Evolutionary conservation across 2,329 filamentous ascomycete species (phyloP).

Genomic region (Microthyrium microscopicum): DNA sequence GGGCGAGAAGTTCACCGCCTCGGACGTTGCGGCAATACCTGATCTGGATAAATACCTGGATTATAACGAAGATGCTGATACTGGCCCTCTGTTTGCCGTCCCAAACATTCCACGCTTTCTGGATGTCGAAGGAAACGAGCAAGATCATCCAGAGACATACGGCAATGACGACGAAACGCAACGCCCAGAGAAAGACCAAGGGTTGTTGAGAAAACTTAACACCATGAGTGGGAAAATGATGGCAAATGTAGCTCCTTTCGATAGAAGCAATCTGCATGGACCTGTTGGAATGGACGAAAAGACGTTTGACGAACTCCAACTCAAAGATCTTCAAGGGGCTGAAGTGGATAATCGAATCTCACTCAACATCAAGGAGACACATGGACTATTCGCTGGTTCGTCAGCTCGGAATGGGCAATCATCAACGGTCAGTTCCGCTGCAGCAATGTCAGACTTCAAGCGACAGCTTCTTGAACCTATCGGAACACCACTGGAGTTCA

Average conservation of each 20-base stretch:
- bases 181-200: slow-evolving; percentile 55
- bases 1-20: slow-evolving; percentile 69
- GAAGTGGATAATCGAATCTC: slow-evolving; percentile 60
- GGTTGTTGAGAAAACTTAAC: slow-evolving; percentile 80
- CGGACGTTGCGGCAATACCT: slow-evolving; percentile 58
- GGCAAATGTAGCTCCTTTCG: slow-evolving; percentile 66
- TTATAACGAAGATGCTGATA: slow-evolving; percentile 40
- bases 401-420: slow-evolving; percentile 17
- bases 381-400: slow-evolving; percentile 53
- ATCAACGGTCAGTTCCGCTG: slow-evolving; percentile 25
- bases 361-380: slow-evolving; percentile 78
- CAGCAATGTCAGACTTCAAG: slow-evolving; percentile 45
- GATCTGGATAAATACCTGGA: slow-evolving; percentile 77
- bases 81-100: slow-evolving; percentile 27
- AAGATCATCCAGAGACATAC: slow-evolving; percentile 72
- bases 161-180: slow-evolving; percentile 86
- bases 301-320: slow-evolving; percentile 55
- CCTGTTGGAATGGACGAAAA: slow-evolving; percentile 54
- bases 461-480: slow-evolving; percentile 34
- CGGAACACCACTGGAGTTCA: slow-evolving; percentile 35
- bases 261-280: slow-evolving; percentile 48
- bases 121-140: slow-evolving; percentile 84
- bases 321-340: slow-evolving; percentile 66
- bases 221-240: slow-evolving; percentile 86
- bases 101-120: slow-evolving; percentile 73